Base-by-base conservation (phyloP, 495 filamentous ascomycete genomes). In the Hamigera avellanea region DNA sequence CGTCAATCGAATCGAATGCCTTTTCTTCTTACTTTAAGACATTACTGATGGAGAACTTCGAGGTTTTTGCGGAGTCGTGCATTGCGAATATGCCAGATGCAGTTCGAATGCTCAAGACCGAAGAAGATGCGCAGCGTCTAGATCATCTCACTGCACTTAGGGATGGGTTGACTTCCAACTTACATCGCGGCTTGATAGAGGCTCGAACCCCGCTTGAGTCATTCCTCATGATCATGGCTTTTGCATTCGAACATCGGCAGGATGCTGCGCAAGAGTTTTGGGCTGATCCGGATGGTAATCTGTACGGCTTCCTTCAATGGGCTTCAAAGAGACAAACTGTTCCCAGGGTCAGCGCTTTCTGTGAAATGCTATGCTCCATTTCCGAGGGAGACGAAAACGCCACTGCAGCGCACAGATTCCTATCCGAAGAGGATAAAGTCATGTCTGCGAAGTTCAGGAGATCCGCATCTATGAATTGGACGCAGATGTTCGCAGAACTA, bases 61-160 rank as follows among this genome's bases (percentile, higher is more conserved):
- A 95, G 55, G 67, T 69, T 0, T 91, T 94, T 49, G 69, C 84
- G n/a, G 87, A 95, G 42, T 75, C 80, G 6, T 87, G 91, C 47
- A 84, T 99, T 44, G 81, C 84, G 1, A 94, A 96, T 53, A 83
- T 95, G 72, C 91, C 93, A 2, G 86, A 95, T 54, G 76, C 87
- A 1, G 70, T 99, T 19, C 80, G 93, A 32, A 79, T 75, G 53
- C 64, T 99, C 23, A 86, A 89, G 54, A 69, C 75, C 2, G 85
- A 93, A 38, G 91, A 96, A 50, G 89, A 96, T 50, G 81, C 86
- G 39, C 85, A 89, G 52, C 68, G 86, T 36, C 62, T 86, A 29
- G 76, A 80, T 40, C 77, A 81, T 43, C 70, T 72, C 18, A 66
- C 63, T 25, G 63, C 63, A 26, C 48, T 67, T 8, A 54, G 67